Evolutionary conservation across 2,329 filamentous ascomycete species (phyloP).

Genomic region (Byssochlamys sp.): DNA sequence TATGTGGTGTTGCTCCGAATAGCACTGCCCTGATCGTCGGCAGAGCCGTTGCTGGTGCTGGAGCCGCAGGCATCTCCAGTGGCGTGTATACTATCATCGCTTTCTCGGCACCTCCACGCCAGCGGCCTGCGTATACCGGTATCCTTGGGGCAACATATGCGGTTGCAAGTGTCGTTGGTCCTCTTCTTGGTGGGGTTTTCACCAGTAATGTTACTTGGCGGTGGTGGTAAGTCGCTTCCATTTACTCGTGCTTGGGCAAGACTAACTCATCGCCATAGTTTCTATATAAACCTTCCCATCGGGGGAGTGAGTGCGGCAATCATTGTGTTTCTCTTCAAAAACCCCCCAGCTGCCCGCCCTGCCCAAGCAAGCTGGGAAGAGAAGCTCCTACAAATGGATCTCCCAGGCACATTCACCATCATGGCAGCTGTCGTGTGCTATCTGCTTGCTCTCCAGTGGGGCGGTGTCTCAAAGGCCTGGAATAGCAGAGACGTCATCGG

Average conservation of each 20-base stretch:
- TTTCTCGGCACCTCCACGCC: constrained; percentile 6
- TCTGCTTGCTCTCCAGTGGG: constrained; percentile 20
- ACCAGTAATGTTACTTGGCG: constrained; percentile 38
- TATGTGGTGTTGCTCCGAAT: constrained; percentile 31
- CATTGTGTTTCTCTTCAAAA: constrained; percentile 17
- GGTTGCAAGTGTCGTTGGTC: constrained; percentile 40
- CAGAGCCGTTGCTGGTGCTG: constrained; percentile 27
- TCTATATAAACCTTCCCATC: constrained; percentile 27
- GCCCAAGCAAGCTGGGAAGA: constrained; percentile 8
- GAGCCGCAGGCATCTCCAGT: constrained; percentile 22
- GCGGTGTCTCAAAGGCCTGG: constrained; percentile 15
- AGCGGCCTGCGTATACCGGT: constrained; percentile 24
- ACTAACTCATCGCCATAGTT: constrained; percentile 5
- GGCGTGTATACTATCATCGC: constrained; percentile 21
- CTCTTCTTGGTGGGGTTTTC: constrained; percentile 38
- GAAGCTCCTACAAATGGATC: constrained; percentile 15
- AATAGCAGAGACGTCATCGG: constrained; percentile 13
- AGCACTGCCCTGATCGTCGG: constrained; percentile 29
- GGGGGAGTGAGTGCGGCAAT: constrained; percentile 16
- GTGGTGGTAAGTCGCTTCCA: constrained; percentile 23
- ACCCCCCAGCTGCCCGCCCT: constrained; percentile 9
- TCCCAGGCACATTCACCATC: constrained; percentile 14
- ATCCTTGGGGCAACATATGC: constrained; percentile 43
- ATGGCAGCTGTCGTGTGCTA: constrained; percentile 16
- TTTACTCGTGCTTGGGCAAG: background rate